phyloP scores from a whole-genome alignment of 2,329 filamentous ascomycete genomes.

The Neonectria hederae region DNA sequence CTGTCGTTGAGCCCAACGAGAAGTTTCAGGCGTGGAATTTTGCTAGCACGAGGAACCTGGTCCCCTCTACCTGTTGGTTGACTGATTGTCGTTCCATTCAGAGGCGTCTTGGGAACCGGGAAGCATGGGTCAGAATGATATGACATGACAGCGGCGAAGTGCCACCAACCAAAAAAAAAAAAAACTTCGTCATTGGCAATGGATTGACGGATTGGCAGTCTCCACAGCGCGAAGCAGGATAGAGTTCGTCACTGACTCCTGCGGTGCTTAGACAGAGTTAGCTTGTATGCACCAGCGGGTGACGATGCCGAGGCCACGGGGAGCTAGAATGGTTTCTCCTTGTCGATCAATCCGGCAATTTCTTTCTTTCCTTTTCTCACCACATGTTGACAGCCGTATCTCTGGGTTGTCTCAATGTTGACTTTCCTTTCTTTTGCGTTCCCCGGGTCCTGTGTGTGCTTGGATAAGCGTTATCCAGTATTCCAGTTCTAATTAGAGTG shows the following conservation, averaged over 20 bases:
- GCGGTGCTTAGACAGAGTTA: constrained; percentile 23
- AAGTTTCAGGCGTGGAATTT: background rate
- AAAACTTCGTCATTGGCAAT: background rate
- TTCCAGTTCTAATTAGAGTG: background rate
- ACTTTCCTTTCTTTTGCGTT: background rate
- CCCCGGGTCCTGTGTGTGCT: background rate
- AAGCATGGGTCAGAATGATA: background rate
- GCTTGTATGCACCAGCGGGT: constrained; percentile 23
- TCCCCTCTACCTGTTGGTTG: background rate
- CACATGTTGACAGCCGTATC: constrained; percentile 14
- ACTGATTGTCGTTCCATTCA: constrained; percentile 10
- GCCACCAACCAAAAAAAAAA: too few species aligned
- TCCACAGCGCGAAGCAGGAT: constrained; percentile 26
- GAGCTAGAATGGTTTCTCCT: constrained; percentile 26
- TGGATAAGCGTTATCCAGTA: background rate
- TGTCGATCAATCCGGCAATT: constrained; percentile 38
- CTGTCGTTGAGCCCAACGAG: background rate
- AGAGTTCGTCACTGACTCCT: constrained; percentile 17
- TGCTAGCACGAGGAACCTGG: background rate
- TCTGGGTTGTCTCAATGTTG: background rate
- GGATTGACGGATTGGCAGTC: constrained; percentile 1
- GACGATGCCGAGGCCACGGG: constrained; percentile 3
- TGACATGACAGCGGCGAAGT: background rate
- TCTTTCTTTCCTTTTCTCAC: background rate
- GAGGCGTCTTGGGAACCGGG: constrained; percentile 8